Evolutionary conservation across 208 protist species (phyloP), one percentile per base, ranked within the genome.

Genomic region (Trypanosoma avium): DNA sequence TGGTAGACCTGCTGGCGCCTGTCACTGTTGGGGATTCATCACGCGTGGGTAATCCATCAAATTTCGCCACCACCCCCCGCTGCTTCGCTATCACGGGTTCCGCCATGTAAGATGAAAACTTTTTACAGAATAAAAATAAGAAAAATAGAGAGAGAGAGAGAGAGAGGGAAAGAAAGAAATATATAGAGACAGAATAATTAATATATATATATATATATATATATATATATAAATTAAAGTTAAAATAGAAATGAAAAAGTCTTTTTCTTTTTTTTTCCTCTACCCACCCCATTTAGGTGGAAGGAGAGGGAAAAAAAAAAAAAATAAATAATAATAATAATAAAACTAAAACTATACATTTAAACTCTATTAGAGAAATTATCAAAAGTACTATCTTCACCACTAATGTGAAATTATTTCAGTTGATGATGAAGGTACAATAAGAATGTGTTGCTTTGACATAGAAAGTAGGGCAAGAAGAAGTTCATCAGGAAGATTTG

Each of bases 381-480:
- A 21, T n/a, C 17, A 9, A 7, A 27, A 17, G 0, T 10, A 19
- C 3, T 19, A 3, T 3, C 27, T 13, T 3, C 40, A n/a, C 0
- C 45, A 42, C n/a, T 10, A 36, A 40, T 24, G 26, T 43, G 19
- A 17, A 8, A 9, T 29, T n/a, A 3, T 7, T 36, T 61, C 48
- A 32, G 22, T 21, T 26, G 54, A 52, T n/a, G 22, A 19, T 26
- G 54, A 52, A 13, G 86, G 88, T 36, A 94, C 67, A 15, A 90
- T 55, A 7, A 91, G 40, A 65, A 79, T 81, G 67, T 94, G 88
- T 1, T 76, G 81, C 46, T 88, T 90, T 42, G 58, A 53, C 33
- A 74, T 63, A 1, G 71, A 35, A 35, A 94, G 59, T 5, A 94
- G 61, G 32, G 84, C 77, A 29, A 81, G 43, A 40, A 84, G 79